A percentile compares a stretch with the other conserved stretches of the same genome.
Evolutionary conservation across 176 grass and related monocot species (phyloP).

Genomic region (Melocanna baccifera): DNA sequence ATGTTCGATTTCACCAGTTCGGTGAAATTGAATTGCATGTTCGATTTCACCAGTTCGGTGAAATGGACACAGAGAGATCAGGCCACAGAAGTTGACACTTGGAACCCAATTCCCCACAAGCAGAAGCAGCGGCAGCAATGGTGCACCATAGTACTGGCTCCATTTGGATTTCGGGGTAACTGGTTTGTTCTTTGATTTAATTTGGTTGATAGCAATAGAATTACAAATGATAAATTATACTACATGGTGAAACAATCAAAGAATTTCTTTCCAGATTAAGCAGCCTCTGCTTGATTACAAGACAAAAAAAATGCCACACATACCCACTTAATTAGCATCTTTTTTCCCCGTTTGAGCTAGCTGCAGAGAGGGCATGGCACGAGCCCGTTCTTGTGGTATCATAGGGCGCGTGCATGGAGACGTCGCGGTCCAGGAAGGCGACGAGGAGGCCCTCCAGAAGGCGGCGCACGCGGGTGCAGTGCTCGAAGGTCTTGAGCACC

Average conservation of each 20-base stretch:
- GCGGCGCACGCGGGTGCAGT: slow-evolving; percentile 58
- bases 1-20: background rate
- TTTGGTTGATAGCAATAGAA: background rate
- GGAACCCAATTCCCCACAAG: background rate
- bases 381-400: slow-evolving; percentile 49
- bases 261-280: background rate
- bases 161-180: background rate
- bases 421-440: slow-evolving; percentile 66
- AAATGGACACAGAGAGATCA: background rate
- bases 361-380: slow-evolving; percentile 47
- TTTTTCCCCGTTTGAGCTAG: background rate
- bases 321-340: background rate
- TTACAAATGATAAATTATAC: background rate
- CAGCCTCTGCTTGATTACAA: background rate
- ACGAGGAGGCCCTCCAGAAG: slow-evolving; percentile 60
- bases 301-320: background rate
- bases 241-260: slow-evolving; percentile 16
- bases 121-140: background rate
- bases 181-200: background rate
- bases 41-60: background rate
- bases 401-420: slow-evolving; percentile 78
- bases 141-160: background rate
- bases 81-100: background rate
- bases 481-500: slow-evolving; percentile 82
- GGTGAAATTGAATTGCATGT: background rate